phyloP scores from a whole-genome alignment of 1,284 basidiomycete species.

The Sparassis latifolia region DNA sequence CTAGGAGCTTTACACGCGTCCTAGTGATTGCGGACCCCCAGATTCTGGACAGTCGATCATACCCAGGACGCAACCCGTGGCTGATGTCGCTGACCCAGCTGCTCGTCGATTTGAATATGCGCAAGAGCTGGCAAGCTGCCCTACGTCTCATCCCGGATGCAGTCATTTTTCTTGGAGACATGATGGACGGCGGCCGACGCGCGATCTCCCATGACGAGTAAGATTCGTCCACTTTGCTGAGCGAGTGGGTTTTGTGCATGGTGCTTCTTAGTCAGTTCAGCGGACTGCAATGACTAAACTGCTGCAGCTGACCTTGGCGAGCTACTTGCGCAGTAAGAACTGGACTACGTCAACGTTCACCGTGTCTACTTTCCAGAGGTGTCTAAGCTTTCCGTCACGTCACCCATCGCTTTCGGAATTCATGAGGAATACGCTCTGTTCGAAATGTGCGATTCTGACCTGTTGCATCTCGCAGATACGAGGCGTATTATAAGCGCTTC shows the following conservation, averaged over 20 bases:
- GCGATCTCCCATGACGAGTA: slow-evolving; percentile 64
- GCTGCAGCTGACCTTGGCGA: no score
- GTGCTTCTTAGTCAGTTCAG: background rate
- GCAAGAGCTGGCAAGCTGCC: slow-evolving; percentile 77
- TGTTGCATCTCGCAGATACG: slow-evolving; percentile 47
- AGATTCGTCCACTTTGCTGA: slow-evolving; percentile 15
- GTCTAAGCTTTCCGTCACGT: no score
- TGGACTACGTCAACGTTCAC: no score
- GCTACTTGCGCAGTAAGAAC: no score
- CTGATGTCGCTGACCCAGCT: slow-evolving; percentile 48
- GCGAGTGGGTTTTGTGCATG: slow-evolving; percentile 12
- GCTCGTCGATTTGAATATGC: slow-evolving; percentile 68
- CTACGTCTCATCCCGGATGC: slow-evolving; percentile 58
- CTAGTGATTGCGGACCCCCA: slow-evolving; percentile 82
- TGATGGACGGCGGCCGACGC: slow-evolving; percentile 77
- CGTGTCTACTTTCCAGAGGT: no score
- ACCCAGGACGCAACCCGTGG: slow-evolving; percentile 42
- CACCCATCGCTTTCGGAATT: no score
- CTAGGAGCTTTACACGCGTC: slow-evolving; percentile 50
- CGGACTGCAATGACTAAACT: no score
- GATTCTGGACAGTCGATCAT: slow-evolving; percentile 62
- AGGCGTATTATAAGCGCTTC: slow-evolving; percentile 61
- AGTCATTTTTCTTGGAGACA: slow-evolving; percentile 83
- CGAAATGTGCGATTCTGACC: no score
- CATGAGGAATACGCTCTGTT: no score